These are phyloP conservation scores for Diplotaxis tenuifolia DNA, from an alignment of 345 rosid genomes.

Conservation along the genomic window DNA sequence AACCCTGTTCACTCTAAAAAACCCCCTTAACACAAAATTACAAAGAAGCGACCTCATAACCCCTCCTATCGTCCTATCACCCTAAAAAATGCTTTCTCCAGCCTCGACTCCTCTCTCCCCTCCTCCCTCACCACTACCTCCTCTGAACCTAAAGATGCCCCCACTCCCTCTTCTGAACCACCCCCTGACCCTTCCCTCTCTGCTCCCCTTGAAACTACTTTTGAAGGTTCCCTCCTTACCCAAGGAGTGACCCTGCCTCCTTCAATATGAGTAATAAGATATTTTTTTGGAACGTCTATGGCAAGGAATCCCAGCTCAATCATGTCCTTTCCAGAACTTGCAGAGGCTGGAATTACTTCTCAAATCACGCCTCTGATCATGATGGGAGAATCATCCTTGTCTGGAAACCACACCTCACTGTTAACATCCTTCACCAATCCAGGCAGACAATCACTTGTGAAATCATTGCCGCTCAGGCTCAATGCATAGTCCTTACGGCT, in stretches of 20 bases:
- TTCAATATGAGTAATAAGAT: not conserved
- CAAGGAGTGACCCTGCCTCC: not conserved
- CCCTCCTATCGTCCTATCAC: not conserved
- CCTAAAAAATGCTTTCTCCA: not conserved
- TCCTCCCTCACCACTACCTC: not conserved
- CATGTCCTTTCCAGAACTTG: not conserved
- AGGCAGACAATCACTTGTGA: not conserved
- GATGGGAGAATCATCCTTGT: not conserved
- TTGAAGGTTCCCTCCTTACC: not conserved
- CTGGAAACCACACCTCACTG: not conserved
- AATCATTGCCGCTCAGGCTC: no score
- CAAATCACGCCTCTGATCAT: not conserved
- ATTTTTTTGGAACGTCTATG: not conserved
- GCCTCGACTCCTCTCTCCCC: no score
- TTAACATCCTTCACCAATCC: not conserved
- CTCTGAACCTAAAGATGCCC: not conserved
- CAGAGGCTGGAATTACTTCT: not conserved
- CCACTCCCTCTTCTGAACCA: no score
- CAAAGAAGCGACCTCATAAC: not conserved
- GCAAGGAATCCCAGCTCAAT: not conserved
- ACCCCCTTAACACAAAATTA: not conserved
- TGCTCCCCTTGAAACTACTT: not conserved
- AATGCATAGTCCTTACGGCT: not conserved
- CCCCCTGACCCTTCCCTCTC: not conserved
- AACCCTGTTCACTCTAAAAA: no score